Evolutionary conservation across 2,329 filamentous ascomycete species (phyloP).

Genomic region (Stemphylium beticola): DNA sequence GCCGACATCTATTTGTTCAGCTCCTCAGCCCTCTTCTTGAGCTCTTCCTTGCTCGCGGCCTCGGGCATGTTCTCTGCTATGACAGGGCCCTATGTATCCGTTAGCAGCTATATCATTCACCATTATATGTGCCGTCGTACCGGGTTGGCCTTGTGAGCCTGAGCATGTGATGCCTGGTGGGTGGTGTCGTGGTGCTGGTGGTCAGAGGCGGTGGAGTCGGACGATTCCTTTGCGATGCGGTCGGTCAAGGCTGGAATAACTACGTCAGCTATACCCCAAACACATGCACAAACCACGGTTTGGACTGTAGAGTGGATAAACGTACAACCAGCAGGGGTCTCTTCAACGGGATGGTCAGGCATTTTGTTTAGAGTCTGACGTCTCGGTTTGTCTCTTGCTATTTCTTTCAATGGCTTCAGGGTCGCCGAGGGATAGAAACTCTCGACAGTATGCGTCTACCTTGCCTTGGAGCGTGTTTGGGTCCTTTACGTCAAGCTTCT

Average conservation of each 20-base stretch:
- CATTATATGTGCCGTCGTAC: constrained; percentile 27
- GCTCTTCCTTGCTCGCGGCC: constrained; percentile 56
- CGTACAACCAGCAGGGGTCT: constrained; percentile 49
- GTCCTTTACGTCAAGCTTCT: constrained; percentile 14
- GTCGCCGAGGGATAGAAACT: constrained; percentile 17
- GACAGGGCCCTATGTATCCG: constrained; percentile 49
- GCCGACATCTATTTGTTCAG: constrained; percentile 52
- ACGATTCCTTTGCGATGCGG: constrained; percentile 54
- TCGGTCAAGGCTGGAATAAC: constrained; percentile 50
- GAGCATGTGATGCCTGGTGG: constrained; percentile 38
- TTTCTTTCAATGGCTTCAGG: constrained; percentile 1
- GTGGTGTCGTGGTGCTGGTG: constrained; percentile 42
- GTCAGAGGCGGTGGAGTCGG: constrained; percentile 49
- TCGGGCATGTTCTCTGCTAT: constrained; percentile 54
- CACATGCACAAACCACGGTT: too few species aligned
- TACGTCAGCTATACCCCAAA: too few species aligned
- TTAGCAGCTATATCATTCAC: constrained; percentile 11
- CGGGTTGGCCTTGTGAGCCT: constrained; percentile 52
- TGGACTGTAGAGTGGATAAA: not conserved
- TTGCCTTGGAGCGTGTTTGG: not conserved
- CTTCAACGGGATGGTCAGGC: constrained; percentile 53
- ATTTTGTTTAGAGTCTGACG: constrained; percentile 39
- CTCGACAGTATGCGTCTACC: constrained; percentile 8
- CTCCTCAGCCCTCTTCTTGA: constrained; percentile 58
- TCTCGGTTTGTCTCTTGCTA: constrained; percentile 6